A percentile compares a stretch with the other conserved stretches of the same genome.
phyloP scores from a whole-genome alignment of 2,329 filamentous ascomycete species.

The Geosmithia putterillii region DNA sequence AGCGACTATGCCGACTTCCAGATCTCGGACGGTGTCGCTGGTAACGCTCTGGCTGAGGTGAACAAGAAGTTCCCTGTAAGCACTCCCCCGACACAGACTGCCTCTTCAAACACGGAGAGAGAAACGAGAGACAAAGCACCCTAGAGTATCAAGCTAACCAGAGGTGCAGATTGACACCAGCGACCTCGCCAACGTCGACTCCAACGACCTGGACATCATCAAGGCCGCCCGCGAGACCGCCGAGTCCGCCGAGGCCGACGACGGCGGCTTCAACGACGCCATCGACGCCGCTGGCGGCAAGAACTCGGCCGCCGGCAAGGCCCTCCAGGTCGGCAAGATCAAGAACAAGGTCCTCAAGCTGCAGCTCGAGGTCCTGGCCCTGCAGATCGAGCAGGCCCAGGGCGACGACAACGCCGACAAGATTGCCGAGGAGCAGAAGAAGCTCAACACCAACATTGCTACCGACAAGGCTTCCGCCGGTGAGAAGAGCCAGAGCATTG shows the following conservation, averaged over 20 bases:
- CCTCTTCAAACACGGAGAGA: constrained; percentile 23
- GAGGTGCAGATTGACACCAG: constrained; percentile 31
- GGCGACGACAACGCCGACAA: constrained; percentile 31
- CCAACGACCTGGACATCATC: constrained; percentile 17
- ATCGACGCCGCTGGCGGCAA: constrained; percentile 33
- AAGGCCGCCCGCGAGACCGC: too few species aligned
- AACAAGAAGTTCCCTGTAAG: constrained; percentile 18
- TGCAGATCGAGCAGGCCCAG: constrained; percentile 37
- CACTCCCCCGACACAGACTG: constrained; percentile 8
- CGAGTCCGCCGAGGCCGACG: constrained; percentile 35
- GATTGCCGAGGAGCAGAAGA: constrained; percentile 32
- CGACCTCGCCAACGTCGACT: constrained; percentile 36
- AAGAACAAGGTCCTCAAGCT: constrained; percentile 51
- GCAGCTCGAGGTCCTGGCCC: constrained; percentile 34
- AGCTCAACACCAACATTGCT: constrained; percentile 40
- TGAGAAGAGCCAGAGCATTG: constrained; percentile 16
- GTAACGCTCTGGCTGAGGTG: constrained; percentile 30
- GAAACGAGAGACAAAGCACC: too few species aligned
- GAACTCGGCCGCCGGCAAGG: constrained; percentile 32
- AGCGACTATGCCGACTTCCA: constrained; percentile 30
- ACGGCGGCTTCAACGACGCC: constrained; percentile 38
- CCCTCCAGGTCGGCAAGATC: constrained; percentile 35
- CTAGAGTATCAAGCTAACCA: too few species aligned
- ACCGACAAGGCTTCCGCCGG: constrained; percentile 34
- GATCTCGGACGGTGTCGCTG: constrained; percentile 32